These are phyloP conservation scores for Penicillium hordei DNA, from an alignment of 2,329 filamentous ascomycete species.

Conservation along the genomic window DNA sequence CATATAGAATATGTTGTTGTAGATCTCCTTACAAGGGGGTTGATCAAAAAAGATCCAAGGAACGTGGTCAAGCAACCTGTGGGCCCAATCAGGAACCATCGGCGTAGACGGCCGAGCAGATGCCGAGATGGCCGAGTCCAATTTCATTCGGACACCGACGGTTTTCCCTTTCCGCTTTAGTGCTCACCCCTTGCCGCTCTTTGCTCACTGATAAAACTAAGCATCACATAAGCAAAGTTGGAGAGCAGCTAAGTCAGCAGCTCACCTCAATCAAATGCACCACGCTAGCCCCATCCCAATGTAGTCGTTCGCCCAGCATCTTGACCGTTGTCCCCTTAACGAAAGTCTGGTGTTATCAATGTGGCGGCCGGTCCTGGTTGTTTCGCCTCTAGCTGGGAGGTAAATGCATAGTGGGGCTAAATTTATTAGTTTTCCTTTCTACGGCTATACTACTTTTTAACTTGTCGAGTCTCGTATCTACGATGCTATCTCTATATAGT, in stretches of 20 bases:
- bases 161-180: too few species aligned
- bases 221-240: background rate
- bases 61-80: constrained; percentile 2
- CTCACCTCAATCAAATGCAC: constrained; percentile 1
- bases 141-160: background rate
- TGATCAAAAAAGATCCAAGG: background rate
- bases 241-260: background rate
- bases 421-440: too few species aligned
- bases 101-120: too few species aligned
- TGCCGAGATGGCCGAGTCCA: background rate
- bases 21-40: background rate
- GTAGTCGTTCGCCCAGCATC: background rate
- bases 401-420: background rate
- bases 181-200: background rate
- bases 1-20: background rate
- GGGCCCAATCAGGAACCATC: background rate
- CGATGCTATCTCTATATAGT: too few species aligned
- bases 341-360: background rate
- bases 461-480: too few species aligned
- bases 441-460: too few species aligned
- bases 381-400: background rate
- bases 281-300: constrained; percentile 1
- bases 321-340: constrained; percentile 2
- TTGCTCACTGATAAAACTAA: background rate
- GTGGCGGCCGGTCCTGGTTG: background rate